These are phyloP conservation scores for Crepidotus variabilis DNA, from an alignment of 768 basidiomycete genomes.

Conservation along the genomic window DNA sequence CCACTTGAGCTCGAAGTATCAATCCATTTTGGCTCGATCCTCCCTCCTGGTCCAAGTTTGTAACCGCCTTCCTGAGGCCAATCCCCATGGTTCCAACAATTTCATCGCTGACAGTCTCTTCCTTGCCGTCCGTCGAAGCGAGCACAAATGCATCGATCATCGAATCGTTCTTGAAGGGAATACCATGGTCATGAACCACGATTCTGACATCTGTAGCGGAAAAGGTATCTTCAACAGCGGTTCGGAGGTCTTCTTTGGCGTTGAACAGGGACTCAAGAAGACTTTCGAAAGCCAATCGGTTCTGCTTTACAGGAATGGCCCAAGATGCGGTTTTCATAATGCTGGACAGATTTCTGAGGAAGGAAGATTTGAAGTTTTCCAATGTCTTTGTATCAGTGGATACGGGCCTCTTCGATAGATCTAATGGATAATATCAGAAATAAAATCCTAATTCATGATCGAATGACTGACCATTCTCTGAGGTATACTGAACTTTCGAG, in stretches of 20 bases:
- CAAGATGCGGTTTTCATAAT: slow-evolving; percentile 1
- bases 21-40: slow-evolving; percentile 3
- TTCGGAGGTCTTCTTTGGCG: slow-evolving; percentile 1
- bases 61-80: slow-evolving; percentile 2
- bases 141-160: neutral
- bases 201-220: neutral
- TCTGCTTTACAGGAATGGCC: neutral
- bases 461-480: neutral
- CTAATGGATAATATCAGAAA: neutral
- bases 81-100: slow-evolving; percentile 1
- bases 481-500: neutral
- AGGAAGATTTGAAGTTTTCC: neutral
- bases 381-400: neutral
- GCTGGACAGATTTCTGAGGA: neutral
- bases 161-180: neutral
- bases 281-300: neutral
- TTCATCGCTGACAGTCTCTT: neutral
- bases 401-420: neutral
- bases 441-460: neutral
- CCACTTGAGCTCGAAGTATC: slow-evolving; percentile 12
- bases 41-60: neutral
- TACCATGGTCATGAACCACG: neutral
- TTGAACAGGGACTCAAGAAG: neutral
- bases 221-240: slow-evolving; percentile 1
- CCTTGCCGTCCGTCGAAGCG: neutral